Evolutionary conservation across 768 basidiomycete genomes (phyloP), one percentile per base, ranked within the genome.

Genomic region (Saitozyma podzolica): DNA sequence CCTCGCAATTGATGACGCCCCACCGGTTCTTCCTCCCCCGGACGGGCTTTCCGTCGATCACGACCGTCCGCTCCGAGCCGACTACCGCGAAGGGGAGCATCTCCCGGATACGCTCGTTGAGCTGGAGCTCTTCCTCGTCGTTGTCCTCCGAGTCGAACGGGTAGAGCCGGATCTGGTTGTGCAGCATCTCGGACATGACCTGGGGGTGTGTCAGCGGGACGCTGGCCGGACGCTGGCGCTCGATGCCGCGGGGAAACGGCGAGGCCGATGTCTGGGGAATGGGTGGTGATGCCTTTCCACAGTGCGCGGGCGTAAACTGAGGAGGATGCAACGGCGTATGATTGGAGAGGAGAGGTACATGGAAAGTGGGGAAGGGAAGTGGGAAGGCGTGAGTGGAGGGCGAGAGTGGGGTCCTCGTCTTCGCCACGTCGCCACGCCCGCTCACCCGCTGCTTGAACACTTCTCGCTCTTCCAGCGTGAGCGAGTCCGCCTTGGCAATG

Each of bases 1-100:
- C 90, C 81, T 99, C 95, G 58, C 97, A 93, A 77, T 98, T 97
- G 78, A 99, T 91, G 13, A 95, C 91, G 54, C 95, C 95, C 92
- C 94, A 99, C 54, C 93, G 89, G 82, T 93, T 98, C 85, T 93
- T 94, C 73, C 95, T 88, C 0, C 92, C 95, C 39, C 94, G 88
- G 59, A 98, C 93, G 9, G 91, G 84, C 82, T 92, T 92, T 74
- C 95, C 95, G 68, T 94, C 93, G 67, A 98, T 90, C 80, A 95
- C 89, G 54, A 99, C 92, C 73, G 87, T 92, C 71, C 87, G 87
- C 80, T 97, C 95, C 0, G 94, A 97, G n/a, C 95, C 95, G 41
- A 99, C 92, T 56, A 99, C 86, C 10, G 95, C 94, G 79, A 97
- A 98, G 37, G 95, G 95, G 70, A 96, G 90, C 82, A 95, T 90